These are phyloP conservation scores for Ustilago loliicola DNA, from an alignment of 1,284 basidiomycete species.

Conservation along the genomic window DNA sequence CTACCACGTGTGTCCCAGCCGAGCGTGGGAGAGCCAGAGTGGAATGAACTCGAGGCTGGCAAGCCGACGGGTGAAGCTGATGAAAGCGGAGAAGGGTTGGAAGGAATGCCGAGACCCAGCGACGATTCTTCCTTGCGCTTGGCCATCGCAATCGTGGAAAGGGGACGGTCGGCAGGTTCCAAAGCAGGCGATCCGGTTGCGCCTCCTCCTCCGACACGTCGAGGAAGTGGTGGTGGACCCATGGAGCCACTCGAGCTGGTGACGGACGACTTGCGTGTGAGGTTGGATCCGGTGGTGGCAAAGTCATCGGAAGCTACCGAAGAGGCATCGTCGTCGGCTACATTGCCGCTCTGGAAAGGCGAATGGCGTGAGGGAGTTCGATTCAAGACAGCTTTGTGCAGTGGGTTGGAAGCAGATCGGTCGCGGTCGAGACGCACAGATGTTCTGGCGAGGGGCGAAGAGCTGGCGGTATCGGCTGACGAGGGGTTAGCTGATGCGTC, in stretches of 20 bases:
- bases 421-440: constrained; percentile 37
- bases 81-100: constrained; percentile 46
- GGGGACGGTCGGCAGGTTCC: constrained; percentile 34
- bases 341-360: constrained; percentile 13
- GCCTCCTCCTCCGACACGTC: constrained; percentile 27
- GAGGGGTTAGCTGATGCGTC: constrained; percentile 7
- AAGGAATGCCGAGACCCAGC: constrained; percentile 48
- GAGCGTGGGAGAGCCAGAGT: constrained; percentile 40
- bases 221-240: constrained; percentile 49
- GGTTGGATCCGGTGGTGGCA: constrained; percentile 30
- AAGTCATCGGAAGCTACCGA: constrained; percentile 43
- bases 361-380: constrained; percentile 36
- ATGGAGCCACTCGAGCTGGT: constrained; percentile 51
- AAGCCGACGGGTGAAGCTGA: constrained; percentile 26
- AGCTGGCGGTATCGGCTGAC: constrained; percentile 14
- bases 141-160: constrained; percentile 44
- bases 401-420: constrained; percentile 36
- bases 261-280: constrained; percentile 53
- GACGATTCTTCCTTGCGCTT: constrained; percentile 47
- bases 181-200: constrained; percentile 28
- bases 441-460: constrained; percentile 23
- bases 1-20: constrained; percentile 37
- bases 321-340: constrained; percentile 41
- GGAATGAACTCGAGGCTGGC: constrained; percentile 37
- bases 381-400: constrained; percentile 39